These are phyloP conservation scores for Citrus maxima DNA, from an alignment of 345 rosid species.

Conservation along the genomic window DNA sequence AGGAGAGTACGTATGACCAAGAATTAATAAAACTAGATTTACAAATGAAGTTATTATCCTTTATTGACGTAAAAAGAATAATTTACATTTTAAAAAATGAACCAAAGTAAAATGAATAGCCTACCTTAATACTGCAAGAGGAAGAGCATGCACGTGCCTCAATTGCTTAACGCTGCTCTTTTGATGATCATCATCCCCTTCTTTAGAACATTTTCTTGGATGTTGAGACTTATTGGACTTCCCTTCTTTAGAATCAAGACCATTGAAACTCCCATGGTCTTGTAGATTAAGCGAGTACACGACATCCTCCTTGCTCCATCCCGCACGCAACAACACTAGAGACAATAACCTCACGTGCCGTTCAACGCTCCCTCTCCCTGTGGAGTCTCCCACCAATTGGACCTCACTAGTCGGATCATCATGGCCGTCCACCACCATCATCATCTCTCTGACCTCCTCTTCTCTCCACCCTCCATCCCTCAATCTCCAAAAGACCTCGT, in stretches of 20 bases:
- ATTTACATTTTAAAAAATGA: neutral
- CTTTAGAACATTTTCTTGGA: neutral
- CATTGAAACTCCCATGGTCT: neutral
- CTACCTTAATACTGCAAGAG: neutral
- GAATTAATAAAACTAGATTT: neutral
- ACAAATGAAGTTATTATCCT: neutral
- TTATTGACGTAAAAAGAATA: slow-evolving; percentile 1
- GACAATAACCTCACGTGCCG: slow-evolving; percentile 29
- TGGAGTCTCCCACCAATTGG: neutral
- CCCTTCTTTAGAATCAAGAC: neutral
- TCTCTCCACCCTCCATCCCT: slow-evolving; percentile 82
- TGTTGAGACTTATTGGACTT: neutral
- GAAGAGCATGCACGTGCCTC: neutral
- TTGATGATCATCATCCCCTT: neutral
- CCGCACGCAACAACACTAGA: slow-evolving; percentile 40
- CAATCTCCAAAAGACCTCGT: slow-evolving; percentile 64
- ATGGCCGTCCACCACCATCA: slow-evolving; percentile 49
- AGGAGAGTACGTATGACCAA: neutral
- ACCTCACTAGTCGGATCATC: slow-evolving; percentile 18
- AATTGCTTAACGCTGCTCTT: neutral
- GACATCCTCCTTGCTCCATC: slow-evolving; percentile 63
- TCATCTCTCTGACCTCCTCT: slow-evolving; percentile 77
- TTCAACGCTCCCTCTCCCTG: slow-evolving; percentile 9
- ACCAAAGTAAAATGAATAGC: neutral
- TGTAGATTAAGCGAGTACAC: slow-evolving; percentile 47